A percentile compares a stretch with the other conserved stretches of the same genome.
Evolutionary conservation across 192 early-diverging fungal genomes (phyloP).

Genomic region (Dispira simplex): DNA sequence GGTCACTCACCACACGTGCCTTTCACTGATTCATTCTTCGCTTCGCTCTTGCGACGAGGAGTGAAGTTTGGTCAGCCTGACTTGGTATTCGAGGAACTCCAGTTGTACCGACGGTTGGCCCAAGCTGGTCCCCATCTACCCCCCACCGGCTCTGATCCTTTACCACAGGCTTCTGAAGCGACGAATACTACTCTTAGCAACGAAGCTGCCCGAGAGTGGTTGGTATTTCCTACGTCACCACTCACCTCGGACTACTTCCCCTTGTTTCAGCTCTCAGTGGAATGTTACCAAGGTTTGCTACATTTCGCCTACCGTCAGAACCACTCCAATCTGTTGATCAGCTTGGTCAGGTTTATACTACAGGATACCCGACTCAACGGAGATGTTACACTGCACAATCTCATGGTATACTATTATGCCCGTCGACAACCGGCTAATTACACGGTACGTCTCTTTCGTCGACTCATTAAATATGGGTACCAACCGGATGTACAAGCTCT

Average conservation of each 20-base stretch:
- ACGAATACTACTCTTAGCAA: no score
- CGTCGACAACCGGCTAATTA: no score
- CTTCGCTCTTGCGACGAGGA: background rate
- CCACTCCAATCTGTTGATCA: background rate
- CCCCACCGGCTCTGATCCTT: no score
- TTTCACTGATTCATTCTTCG: background rate
- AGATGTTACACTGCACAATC: no score
- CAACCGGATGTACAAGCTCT: conserved; percentile 2
- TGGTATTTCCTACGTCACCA: background rate
- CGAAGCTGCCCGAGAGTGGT: no score
- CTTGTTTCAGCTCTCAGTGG: background rate
- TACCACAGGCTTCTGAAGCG: no score
- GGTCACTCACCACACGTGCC: background rate
- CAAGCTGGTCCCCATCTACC: no score
- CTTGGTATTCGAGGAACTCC: background rate
- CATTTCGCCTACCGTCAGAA: background rate
- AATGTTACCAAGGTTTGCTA: background rate
- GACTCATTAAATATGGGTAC: background rate
- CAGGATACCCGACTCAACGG: no score
- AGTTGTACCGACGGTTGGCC: background rate
- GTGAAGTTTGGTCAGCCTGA: background rate
- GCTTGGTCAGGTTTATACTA: background rate
- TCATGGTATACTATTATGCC: no score
- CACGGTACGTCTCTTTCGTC: no score
- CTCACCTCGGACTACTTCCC: background rate